Base-by-base conservation (phyloP, 2,329 filamentous ascomycete genomes). In the Coniochaeta sp. region DNA sequence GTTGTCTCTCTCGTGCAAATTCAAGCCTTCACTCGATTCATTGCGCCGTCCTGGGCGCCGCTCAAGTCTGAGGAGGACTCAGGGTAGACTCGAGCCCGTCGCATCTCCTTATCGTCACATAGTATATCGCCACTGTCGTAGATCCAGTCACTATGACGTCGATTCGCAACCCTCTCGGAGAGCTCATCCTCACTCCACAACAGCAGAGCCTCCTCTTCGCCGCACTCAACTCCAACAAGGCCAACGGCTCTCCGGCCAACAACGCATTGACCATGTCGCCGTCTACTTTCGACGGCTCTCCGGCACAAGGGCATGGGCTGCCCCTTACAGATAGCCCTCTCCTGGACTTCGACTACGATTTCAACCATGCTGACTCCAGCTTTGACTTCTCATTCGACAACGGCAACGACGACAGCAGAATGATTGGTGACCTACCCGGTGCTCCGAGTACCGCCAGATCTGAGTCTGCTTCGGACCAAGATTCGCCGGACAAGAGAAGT, bases 281-380 rank as follows among this genome's bases (percentile, higher is more conserved):
- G 58, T 70, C 71, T 59, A 74, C 82, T 58, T 72, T 84, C 64
- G 78, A 80, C 62, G 76, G 76, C 59, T 83, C 81, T 12, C 79
- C 81, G 17, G 66, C 71, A 55, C 75, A 78, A 65, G 73, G 74
- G 66, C 75, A 77, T 36, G 74, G 74, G 28, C 71, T 84, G 54
- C 69, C 67, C 60, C 82, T 85, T 52, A 85, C 91, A 34, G 89
- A 92, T 57, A 95, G 89, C 64, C 91, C 93, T 0, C 93, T 88
- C 69, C 80, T 96, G 61, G 91, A 96, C 64, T 95, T 92, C 68
- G 87, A 89, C 65, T 88, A 89, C 65, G 87, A 90, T 55, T 86
- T 91, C 61, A 90, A 93, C 62, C 80, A 79, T 9, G 59, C 62
- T 62, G 89, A 93, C 68, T 83, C 82, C 38, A 87, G 81, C 70